Conservation (phyloP, 257 asterid species). For the Solanum chilense region DNA sequence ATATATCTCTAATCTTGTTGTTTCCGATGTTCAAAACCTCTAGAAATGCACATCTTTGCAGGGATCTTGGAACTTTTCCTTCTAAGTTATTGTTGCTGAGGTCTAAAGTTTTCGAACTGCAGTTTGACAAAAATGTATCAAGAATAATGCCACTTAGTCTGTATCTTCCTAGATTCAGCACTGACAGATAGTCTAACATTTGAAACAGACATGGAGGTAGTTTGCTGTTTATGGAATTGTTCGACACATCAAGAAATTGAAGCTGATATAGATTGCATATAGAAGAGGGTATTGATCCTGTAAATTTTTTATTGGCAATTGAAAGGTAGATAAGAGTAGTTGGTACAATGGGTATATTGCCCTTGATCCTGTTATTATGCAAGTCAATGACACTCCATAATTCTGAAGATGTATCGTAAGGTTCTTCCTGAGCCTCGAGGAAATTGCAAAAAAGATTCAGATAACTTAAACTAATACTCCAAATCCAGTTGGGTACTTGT, state of each 20-base stretch:
- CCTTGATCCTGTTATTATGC: slow-evolving; percentile 17
- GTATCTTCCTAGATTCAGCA: background rate
- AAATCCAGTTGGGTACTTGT: slow-evolving; percentile 28
- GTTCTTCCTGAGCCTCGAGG: slow-evolving; percentile 4
- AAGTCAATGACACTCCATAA: background rate
- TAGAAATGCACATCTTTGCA: background rate
- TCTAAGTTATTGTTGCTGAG: background rate
- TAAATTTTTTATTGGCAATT: background rate
- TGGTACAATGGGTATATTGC: slow-evolving; percentile 15
- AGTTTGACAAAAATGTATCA: background rate
- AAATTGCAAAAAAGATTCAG: slow-evolving; percentile 23
- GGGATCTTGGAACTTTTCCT: background rate
- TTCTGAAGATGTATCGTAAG: background rate
- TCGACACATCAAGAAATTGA: background rate
- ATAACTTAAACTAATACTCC: background rate
- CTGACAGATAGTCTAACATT: background rate
- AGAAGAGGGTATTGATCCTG: background rate
- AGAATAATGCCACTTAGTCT: background rate
- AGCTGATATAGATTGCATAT: background rate
- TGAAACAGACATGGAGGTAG: background rate
- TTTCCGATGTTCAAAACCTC: background rate
- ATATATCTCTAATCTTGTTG: background rate
- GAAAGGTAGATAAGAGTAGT: background rate
- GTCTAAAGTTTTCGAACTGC: background rate
- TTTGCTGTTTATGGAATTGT: background rate